Evolutionary conservation across 306 rosid genomes (phyloP), one percentile per base, ranked within the genome.

Genomic region (Cicer pinnatifidum): DNA sequence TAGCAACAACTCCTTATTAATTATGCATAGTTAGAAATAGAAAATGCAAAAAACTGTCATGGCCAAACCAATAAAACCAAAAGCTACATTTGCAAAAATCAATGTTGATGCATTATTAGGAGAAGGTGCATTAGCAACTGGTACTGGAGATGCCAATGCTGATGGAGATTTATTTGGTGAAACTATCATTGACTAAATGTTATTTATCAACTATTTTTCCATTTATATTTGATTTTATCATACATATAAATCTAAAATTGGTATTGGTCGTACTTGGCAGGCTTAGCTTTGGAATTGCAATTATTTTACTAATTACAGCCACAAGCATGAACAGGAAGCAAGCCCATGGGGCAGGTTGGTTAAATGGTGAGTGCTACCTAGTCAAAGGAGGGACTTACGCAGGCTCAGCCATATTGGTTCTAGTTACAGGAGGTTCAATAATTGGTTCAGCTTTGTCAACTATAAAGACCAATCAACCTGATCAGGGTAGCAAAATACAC

Each of bases 311-410:
- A 78, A 67, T 88, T 19, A 50, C 75, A 44, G 91, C 87, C 6
- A 83, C 88, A 67, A 93, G 98, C 76, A 93, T 93, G 97, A 93
- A 81, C 83, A 84, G 72, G 63, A 78, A 13, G 47, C 98, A 93
- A 46, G 19, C 79, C 6, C 91, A 91, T 82, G 91, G 94, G 15
- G 65, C 48, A 71, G 98, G 96, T 45, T 93, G 98, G 98, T 72
- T 93, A 60, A 76, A 86, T 50, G 92, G 96, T n/a, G 91, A 93
- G 48, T 93, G 98, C 78, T 93, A 91, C 78, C 33, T 89, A 0
- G 97, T 91, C 46, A 93, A 75, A 70, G 57, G 65, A 8, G 96
- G 94, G 15, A 72, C 80, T 8, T 93, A 76, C 13, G 73, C 74
- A 6, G 92, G 86, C 20, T 89, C 94, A 9, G 92, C 86, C 76